These are phyloP conservation scores for Dothidotthia symphoricarpi DNA, from an alignment of 2,329 filamentous ascomycete species.

Conservation along the genomic window DNA sequence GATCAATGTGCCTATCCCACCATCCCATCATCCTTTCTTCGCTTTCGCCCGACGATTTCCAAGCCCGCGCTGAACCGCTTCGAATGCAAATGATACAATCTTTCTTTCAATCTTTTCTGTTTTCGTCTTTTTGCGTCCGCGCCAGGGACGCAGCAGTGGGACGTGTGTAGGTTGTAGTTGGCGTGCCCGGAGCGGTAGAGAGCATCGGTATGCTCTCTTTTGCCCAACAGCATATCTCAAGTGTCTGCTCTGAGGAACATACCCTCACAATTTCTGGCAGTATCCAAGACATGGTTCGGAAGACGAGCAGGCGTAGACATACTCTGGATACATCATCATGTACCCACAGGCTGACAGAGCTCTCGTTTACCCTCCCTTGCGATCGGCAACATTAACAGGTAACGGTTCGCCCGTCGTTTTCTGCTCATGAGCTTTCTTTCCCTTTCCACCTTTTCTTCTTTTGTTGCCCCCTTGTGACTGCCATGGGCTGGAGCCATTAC, in stretches of 20 bases:
- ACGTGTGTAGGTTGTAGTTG: not conserved
- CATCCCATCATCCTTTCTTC: not conserved
- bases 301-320: not conserved
- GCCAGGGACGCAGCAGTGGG: too few species aligned
- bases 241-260: not conserved
- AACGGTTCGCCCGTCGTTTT: constrained; percentile 43
- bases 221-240: not conserved
- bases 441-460: constrained; percentile 28
- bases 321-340: not conserved
- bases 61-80: not conserved
- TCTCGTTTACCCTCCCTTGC: constrained; percentile 45
- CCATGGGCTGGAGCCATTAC: constrained; percentile 16
- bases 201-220: not conserved
- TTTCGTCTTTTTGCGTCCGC: too few species aligned
- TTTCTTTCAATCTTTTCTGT: too few species aligned
- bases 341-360: not conserved
- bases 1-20: too few species aligned
- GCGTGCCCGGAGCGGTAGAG: not conserved
- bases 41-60: not conserved
- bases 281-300: not conserved
- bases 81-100: too few species aligned
- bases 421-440: constrained; percentile 28
- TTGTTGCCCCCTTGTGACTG: constrained; percentile 24
- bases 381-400: constrained; percentile 46
- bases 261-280: not conserved